These are phyloP conservation scores for Fusarium sp. DNA, from an alignment of 2,329 filamentous ascomycete genomes.

Conservation along the genomic window DNA sequence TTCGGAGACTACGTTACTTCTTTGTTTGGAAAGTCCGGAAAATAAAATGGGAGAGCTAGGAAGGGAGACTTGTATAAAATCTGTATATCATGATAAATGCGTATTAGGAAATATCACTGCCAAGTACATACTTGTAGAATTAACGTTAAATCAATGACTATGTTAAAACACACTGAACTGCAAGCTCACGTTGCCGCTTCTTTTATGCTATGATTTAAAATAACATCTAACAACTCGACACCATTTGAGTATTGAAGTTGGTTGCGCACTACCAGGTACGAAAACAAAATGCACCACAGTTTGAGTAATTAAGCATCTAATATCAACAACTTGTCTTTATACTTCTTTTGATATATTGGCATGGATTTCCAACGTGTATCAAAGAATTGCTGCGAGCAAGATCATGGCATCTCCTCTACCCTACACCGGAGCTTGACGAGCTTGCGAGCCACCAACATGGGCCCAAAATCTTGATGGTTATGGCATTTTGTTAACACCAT, in stretches of 20 bases:
- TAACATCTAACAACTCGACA: neutral
- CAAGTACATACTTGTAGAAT: neutral
- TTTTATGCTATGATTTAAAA: neutral
- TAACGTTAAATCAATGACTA: neutral
- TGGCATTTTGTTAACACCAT: neutral
- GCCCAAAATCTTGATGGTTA: neutral
- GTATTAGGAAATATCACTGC: too few species aligned
- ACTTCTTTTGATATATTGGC: neutral
- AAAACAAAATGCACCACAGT: neutral
- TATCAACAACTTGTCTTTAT: neutral
- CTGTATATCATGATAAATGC: slow-evolving; percentile 28
- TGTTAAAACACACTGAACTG: neutral
- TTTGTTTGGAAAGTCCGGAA: slow-evolving; percentile 47
- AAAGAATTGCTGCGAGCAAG: neutral
- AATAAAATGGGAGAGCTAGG: slow-evolving; percentile 24
- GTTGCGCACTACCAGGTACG: neutral
- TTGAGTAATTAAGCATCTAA: neutral
- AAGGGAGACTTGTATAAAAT: slow-evolving; percentile 32
- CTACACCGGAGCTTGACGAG: neutral
- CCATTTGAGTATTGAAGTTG: neutral
- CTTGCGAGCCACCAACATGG: too few species aligned
- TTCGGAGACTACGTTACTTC: slow-evolving; percentile 47
- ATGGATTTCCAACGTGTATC: neutral
- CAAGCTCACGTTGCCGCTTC: neutral
- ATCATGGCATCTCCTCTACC: neutral